Evolutionary conservation across 192 early-diverging fungal genomes (phyloP).

Genomic region (Mortierella alpina): DNA sequence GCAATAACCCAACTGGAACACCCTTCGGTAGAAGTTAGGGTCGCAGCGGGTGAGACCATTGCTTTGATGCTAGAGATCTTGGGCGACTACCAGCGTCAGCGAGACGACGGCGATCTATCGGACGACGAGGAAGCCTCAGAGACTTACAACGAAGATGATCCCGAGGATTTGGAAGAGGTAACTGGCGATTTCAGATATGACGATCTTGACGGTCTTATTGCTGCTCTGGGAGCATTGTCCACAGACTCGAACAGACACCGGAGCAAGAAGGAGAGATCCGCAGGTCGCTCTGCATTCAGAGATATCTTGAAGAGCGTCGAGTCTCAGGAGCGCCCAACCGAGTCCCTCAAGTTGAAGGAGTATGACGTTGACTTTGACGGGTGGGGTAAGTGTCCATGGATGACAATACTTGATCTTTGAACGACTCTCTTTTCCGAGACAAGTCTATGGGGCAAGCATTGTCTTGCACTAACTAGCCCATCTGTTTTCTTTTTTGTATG

Average conservation of each 20-base stretch:
- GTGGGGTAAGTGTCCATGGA: constrained; percentile 58
- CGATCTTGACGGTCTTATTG: constrained; percentile 67
- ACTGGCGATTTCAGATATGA: constrained; percentile 59
- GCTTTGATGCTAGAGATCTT: constrained; percentile 75
- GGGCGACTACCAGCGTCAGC: constrained; percentile 34
- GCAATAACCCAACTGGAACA: constrained; percentile 69
- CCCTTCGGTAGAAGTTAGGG: constrained; percentile 67
- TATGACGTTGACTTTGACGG: constrained; percentile 62
- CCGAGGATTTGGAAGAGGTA: constrained; percentile 49
- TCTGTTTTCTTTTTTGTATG: not conserved
- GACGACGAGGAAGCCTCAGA: constrained; percentile 44
- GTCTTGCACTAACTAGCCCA: not conserved
- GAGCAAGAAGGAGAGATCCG: constrained; percentile 64
- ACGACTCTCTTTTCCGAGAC: not conserved
- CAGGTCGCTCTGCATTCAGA: constrained; percentile 72
- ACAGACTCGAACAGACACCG: constrained; percentile 69
- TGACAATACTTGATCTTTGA: not conserved
- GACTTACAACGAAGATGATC: constrained; percentile 55
- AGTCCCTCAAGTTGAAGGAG: constrained; percentile 63
- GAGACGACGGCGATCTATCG: constrained; percentile 31
- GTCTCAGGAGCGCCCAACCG: constrained; percentile 57
- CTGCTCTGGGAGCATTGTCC: constrained; percentile 62
- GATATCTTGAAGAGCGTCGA: constrained; percentile 75
- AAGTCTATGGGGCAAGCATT: not conserved
- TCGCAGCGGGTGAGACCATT: constrained; percentile 79